Base-by-base conservation (phyloP, 2,329 filamentous ascomycete species). In the Rutstroemia sydowiana region DNA sequence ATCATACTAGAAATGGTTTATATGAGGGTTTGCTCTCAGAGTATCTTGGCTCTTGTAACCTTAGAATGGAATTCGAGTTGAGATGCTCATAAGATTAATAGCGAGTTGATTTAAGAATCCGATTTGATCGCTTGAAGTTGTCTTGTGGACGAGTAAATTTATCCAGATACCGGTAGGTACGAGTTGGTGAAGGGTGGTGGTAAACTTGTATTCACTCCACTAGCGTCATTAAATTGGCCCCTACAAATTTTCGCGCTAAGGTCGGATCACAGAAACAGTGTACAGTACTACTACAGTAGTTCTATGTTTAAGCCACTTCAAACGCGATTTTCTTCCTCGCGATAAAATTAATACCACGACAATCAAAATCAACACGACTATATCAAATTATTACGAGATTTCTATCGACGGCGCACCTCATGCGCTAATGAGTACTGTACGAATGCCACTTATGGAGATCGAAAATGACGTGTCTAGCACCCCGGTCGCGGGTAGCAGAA, bases 401-500 rank as follows among this genome's bases (percentile, higher is more conserved):
- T 36, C 30, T 28, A 39, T 28, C 14, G 28, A 30, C 32, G 23
- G 48, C 47, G 42, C 47, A 42, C 34, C 54, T 52, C 47, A 65
- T 66, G 61, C 46, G 56, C 61, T 60, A 61, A 74, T 75, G 70
- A 67, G 61, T 66, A 62, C 66, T 59, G 65, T 61, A 62, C 68
- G 71, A 69, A 63, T 65, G 66, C 72, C 73, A 60, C 73, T 75
- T 62, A 75, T 76, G 73, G 72, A 76, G 65, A 66, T 66, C 41
- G 76, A 80, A 61, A 76, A 74, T 63, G 77, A 77, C 70, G 73
- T 75, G 67, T 75, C 72, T 63, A 70, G 72, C 58, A 76, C 77
- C 55, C 74, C 76, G 51, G 70, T 72, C 55, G 72, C 75, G 56
- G 72, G 73, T 63, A 57, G 54, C 32, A 76, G 77, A 74, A 82